These are phyloP conservation scores for Pseudoturritis turrita DNA, from an alignment of 345 rosid genomes.

Conservation along the genomic window DNA sequence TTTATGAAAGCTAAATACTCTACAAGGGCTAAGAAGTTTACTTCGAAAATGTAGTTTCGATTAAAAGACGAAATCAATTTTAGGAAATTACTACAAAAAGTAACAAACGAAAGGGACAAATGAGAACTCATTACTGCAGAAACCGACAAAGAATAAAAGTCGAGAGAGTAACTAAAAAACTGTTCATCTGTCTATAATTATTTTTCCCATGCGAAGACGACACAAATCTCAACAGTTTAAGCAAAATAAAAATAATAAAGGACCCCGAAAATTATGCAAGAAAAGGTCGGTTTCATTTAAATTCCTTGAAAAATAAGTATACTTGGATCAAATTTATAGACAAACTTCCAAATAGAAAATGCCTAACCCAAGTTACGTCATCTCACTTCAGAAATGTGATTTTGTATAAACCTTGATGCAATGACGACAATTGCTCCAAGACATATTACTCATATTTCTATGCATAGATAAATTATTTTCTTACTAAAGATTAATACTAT, in stretches of 20 bases:
- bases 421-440: conserved; percentile 28
- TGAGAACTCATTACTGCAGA: conserved; percentile 15
- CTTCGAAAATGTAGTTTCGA: neutral
- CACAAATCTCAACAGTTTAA: conserved; percentile 18
- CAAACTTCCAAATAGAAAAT: conserved; percentile 25
- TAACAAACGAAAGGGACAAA: conserved; percentile 31
- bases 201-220: conserved; percentile 12
- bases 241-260: neutral
- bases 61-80: neutral
- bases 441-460: conserved; percentile 24
- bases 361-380: conserved; percentile 16
- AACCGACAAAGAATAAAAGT: conserved; percentile 30
- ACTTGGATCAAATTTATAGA: neutral
- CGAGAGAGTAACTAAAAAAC: neutral
- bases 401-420: conserved; percentile 30
- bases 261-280: conserved; percentile 18
- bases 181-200: conserved; percentile 4
- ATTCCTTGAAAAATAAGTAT: neutral
- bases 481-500: neutral
- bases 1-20: neutral
- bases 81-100: conserved; percentile 8
- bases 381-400: conserved; percentile 18
- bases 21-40: neutral
- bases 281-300: neutral
- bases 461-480: neutral